phyloP scores from a whole-genome alignment of 176 grass and related monocot species.

The Triticum dicoccoides region DNA sequence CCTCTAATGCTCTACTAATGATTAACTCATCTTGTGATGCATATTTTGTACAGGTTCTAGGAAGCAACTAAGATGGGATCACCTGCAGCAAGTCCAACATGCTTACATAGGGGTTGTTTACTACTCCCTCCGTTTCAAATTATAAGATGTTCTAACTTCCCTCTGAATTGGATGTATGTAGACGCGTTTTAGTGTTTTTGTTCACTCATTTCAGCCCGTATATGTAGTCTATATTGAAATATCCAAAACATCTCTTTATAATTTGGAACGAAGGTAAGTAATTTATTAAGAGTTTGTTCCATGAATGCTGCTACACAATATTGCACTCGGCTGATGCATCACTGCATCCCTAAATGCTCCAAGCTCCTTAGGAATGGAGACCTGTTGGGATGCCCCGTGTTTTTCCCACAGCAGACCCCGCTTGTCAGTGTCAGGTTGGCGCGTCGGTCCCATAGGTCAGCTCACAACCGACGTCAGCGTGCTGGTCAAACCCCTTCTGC shows the following conservation, averaged over 20 bases:
- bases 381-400: not conserved
- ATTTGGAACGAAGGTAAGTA: too few relatives aligned
- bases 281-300: not conserved
- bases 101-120: not conserved
- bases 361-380: not conserved
- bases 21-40: not conserved
- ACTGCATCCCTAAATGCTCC: not conserved
- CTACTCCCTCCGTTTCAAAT: too few relatives aligned
- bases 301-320: not conserved
- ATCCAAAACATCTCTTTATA: too few relatives aligned
- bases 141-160: too few relatives aligned
- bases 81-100: not conserved
- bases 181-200: too few relatives aligned
- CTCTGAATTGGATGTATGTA: too few relatives aligned
- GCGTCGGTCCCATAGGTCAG: not conserved
- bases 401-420: not conserved
- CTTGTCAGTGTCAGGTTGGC: not conserved
- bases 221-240: too few relatives aligned
- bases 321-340: not conserved
- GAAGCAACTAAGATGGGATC: not conserved
- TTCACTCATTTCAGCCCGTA: too few relatives aligned
- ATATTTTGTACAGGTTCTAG: not conserved
- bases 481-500: not conserved
- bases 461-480: not conserved
- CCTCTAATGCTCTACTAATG: not conserved